Evolutionary conservation across 768 basidiomycete genomes (phyloP), one percentile per base, ranked within the genome.

Genomic region (Mycena rosella): DNA sequence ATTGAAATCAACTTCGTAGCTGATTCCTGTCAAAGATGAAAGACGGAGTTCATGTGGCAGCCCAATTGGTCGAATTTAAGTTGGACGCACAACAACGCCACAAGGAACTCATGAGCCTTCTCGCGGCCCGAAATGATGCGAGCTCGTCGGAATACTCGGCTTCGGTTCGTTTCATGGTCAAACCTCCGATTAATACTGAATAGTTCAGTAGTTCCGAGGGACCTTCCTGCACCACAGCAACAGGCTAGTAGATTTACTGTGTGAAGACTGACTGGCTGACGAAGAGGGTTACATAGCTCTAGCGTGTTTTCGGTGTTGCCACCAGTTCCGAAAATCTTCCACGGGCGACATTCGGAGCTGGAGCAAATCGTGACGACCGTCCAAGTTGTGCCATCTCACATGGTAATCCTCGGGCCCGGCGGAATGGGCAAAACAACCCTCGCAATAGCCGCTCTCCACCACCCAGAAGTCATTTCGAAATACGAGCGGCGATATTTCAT

Each of bases 401-500:
- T 58, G 4, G 56, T 48, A 1, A 45, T 65, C 6, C 26, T 65
- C 18, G 63, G 63, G 5, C 27, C 56, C 3, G 63, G 63, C 11
- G 63, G 63, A n/a, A 64, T 64, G 44, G 63, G 63, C 1, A 64
- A 64, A 51, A 64, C 63, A 18, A 49, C 54, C 22, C 63, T 65
- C n/a, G 55, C 56, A 5, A 20, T 51, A 10, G 48, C 63, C 1
- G 48, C 40, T 6, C 24, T 65, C n/a, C 56, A 65, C 26, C 34
- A 58, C 14, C 56, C 55, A 3, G 40, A 40, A 17, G 30, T 65
- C 26, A 40, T 44, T 13, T 27, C 45, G 15, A 40, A 24, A 52
- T 65, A 65, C 30, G 36, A 32, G 22, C 34, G 34, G 10, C 54
- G 48, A 10, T 42, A 63, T 60, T 69, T 69, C 29, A 38, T 69